These are phyloP conservation scores for Suhomyces bolitotheri DNA, from an alignment of 1,139 yeast genomes.

Conservation along the genomic window DNA sequence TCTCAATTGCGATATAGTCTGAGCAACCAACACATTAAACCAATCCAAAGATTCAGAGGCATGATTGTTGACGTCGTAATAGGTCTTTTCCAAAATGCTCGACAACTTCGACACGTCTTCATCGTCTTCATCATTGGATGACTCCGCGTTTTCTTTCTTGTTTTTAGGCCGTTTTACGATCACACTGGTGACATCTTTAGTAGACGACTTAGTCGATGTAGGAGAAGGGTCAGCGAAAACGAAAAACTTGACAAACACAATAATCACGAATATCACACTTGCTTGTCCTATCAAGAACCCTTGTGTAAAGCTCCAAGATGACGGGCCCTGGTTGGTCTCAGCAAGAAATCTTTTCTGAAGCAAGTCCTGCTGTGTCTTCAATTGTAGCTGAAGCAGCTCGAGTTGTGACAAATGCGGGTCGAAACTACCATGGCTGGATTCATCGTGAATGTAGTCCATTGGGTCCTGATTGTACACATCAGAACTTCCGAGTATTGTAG, in stretches of 20 bases:
- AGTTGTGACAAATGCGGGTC: slow-evolving; percentile 5
- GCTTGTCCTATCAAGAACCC: slow-evolving; percentile 83
- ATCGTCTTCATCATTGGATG: slow-evolving; percentile 28
- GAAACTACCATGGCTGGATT: too few species aligned
- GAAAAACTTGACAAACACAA: slow-evolving; percentile 79
- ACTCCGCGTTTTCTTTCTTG: slow-evolving; percentile 9
- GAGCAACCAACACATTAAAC: slow-evolving; percentile 94
- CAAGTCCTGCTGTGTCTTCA: slow-evolving; percentile 35
- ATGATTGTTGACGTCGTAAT: slow-evolving; percentile 86
- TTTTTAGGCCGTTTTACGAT: slow-evolving; percentile 35
- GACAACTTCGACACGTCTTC: slow-evolving; percentile 23
- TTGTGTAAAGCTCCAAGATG: slow-evolving; percentile 66
- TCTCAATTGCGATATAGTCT: slow-evolving; percentile 81
- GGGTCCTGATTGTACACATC: too few species aligned
- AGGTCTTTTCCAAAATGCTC: slow-evolving; percentile 81
- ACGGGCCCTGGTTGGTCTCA: slow-evolving; percentile 11
- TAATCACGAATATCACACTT: slow-evolving; percentile 73
- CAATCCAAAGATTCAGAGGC: slow-evolving; percentile 91
- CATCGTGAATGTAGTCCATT: too few species aligned
- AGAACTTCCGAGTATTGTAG: too few species aligned
- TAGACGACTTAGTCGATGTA: slow-evolving; percentile 32
- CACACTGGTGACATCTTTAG: slow-evolving; percentile 38
- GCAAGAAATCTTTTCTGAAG: slow-evolving; percentile 31
- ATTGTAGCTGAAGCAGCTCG: slow-evolving; percentile 32
- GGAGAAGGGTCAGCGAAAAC: slow-evolving; percentile 74